Evolutionary conservation across 2,329 filamentous ascomycete genomes (phyloP).

Genomic region (Aspergillus melleus): DNA sequence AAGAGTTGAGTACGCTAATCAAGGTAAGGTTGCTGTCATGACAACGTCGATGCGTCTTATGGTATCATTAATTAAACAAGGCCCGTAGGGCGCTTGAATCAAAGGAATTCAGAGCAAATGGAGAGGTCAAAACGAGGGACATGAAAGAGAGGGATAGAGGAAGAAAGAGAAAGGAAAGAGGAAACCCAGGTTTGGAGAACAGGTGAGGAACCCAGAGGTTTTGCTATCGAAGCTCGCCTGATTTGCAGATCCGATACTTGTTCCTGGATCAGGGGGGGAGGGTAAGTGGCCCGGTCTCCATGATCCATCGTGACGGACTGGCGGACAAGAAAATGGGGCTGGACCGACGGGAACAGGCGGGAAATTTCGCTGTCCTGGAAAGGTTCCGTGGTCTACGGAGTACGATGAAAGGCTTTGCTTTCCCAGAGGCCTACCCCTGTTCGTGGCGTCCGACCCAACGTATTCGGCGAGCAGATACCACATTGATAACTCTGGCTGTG

Average conservation of each 20-base stretch:
- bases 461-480: not conserved
- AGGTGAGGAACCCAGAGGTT: not conserved
- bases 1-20: not conserved
- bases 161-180: conserved; percentile 6
- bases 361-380: not conserved
- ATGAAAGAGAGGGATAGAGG: not conserved
- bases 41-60: conserved; percentile 4
- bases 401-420: not conserved
- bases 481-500: not conserved
- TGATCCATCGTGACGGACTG: conserved; percentile 11
- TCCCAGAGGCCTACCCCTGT: not conserved
- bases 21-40: conserved; percentile 7
- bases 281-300: conserved; percentile 14
- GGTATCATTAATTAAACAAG: not conserved
- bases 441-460: not conserved
- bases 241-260: conserved; percentile 20
- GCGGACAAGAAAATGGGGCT: conserved; percentile 11
- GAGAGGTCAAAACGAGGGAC: not conserved
- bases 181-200: not conserved
- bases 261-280: conserved; percentile 17
- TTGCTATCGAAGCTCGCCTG: conserved; percentile 7
- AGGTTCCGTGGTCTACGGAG: not conserved
- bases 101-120: not conserved
- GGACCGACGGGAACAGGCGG: conserved; percentile 5
- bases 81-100: not conserved